phyloP scores from a whole-genome alignment of 768 basidiomycete species.

The Gloeophyllum trabeum region DNA sequence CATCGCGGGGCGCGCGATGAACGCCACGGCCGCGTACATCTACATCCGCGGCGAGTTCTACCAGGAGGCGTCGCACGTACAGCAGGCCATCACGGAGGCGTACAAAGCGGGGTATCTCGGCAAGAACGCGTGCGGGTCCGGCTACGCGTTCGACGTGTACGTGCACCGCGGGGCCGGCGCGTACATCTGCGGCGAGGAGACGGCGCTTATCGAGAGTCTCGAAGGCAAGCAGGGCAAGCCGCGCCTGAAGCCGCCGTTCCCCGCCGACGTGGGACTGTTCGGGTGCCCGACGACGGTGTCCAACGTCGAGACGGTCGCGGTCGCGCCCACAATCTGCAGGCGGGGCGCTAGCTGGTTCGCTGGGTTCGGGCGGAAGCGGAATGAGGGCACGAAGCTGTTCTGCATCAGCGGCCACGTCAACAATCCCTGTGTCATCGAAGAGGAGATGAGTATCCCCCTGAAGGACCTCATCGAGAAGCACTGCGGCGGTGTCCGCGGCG shows the following conservation, averaged over 20 bases:
- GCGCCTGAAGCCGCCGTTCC: slow-evolving; percentile 95
- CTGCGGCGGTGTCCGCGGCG: slow-evolving; percentile 88
- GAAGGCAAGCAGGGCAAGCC: slow-evolving; percentile 99
- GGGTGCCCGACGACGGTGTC: slow-evolving; percentile 97
- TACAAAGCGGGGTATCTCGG: slow-evolving; percentile 85
- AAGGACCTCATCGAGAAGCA: slow-evolving; percentile 94
- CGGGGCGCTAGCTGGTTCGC: slow-evolving; percentile 89
- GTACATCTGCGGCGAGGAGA: slow-evolving; percentile 98
- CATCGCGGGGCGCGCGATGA: slow-evolving; percentile 94
- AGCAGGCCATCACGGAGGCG: slow-evolving; percentile 92
- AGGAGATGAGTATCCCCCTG: slow-evolving; percentile 97
- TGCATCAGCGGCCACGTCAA: slow-evolving; percentile 97
- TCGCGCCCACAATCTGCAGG: slow-evolving; percentile 92
- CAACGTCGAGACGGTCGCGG: slow-evolving; percentile 97
- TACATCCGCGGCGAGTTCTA: slow-evolving; percentile 98
- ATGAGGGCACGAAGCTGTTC: slow-evolving; percentile 94
- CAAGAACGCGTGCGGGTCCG: slow-evolving; percentile 83
- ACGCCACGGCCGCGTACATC: slow-evolving; percentile 97
- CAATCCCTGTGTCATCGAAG: slow-evolving; percentile 95
- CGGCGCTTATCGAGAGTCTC: slow-evolving; percentile 90
- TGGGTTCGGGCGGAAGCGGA: slow-evolving; percentile 81
- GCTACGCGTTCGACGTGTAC: slow-evolving; percentile 96
- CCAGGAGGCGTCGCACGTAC: slow-evolving; percentile 88
- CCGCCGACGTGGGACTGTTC: slow-evolving; percentile 95
- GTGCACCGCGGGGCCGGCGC: slow-evolving; percentile 97